Evolutionary conservation across 2,329 filamentous ascomycete species (phyloP).

Genomic region (Sclerotinia minor): DNA sequence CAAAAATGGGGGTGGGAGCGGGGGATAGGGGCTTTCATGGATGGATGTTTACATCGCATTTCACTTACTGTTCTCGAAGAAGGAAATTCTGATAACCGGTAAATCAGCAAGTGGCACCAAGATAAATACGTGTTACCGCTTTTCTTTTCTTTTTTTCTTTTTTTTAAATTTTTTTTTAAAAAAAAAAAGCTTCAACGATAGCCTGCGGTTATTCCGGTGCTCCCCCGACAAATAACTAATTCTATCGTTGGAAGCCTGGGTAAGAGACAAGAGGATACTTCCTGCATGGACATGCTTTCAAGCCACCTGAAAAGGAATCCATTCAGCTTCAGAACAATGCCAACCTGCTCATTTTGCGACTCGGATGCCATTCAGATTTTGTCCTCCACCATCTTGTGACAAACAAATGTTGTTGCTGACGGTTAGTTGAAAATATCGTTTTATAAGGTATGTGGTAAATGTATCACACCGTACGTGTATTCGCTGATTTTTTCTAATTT

Average conservation of each 20-base stretch:
- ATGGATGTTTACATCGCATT: neutral
- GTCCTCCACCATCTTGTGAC: neutral
- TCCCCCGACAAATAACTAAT: conserved; percentile 7
- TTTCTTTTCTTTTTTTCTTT: no score
- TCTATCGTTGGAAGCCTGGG: neutral
- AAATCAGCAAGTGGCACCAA: neutral
- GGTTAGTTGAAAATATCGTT: neutral
- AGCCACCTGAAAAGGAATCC: neutral
- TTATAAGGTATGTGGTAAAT: neutral
- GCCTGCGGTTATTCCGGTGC: neutral
- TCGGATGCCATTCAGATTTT: neutral
- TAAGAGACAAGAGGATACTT: neutral
- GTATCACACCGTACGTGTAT: neutral
- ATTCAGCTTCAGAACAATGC: neutral
- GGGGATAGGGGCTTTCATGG: neutral
- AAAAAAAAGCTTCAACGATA: neutral
- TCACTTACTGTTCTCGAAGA: neutral
- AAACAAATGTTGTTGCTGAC: neutral
- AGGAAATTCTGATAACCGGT: neutral
- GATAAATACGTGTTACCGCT: neutral
- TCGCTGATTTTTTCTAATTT: neutral
- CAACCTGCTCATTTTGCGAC: neutral
- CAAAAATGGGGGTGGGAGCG: neutral
- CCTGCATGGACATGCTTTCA: neutral
- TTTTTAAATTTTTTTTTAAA: no score